Evolutionary conservation across 129 eudicot species (phyloP), one percentile per base, ranked within the genome.

Genomic region (Heracleum sosnowskyi): DNA sequence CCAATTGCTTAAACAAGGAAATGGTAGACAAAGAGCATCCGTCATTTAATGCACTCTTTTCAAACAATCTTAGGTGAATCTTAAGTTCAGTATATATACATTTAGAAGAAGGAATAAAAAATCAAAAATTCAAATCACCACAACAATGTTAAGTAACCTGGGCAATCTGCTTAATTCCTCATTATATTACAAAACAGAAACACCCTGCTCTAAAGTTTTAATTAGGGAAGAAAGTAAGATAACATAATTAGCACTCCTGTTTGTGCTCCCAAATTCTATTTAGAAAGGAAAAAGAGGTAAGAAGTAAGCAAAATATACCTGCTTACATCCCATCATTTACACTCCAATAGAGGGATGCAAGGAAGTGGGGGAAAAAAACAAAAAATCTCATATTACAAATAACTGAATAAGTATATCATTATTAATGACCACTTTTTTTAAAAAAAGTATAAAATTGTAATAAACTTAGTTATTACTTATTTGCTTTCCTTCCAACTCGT

Each of bases 1-100:
- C 98, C 98, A 87, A 89, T 81, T 15, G 95, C 98, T 93, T 73
- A 51, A 82, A 40, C 70, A 84, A 62, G 57, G 11, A 78, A 69
- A 71, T 68, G 71, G 74, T 72, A n/a, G 71, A 42, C 36, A 62
- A 34, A 49, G 41, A 62, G 77, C 22, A 84, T 24, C 12, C 20
- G 45, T 80, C 83, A 84, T 57, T 78, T 26, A 78, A 7, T 15
- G 53, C 36, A 57, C 79, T 29, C 70, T 29, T n/a, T n/a, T 64
- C 29, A 31, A 11, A 64, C 70, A 64, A 64, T 11, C 70, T 64
- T 29, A 29, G 34, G 37, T 7, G 16, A 64, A 64, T 64, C 39
- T 29, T 13, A 29, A 11, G 24, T 76, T 17, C 6, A 76, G 29
- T 18, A 51, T n/a, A 51, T n/a, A 51, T 17, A 53, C 78, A 66